phyloP scores from a whole-genome alignment of 306 rosid genomes.

The Castanea sativa region DNA sequence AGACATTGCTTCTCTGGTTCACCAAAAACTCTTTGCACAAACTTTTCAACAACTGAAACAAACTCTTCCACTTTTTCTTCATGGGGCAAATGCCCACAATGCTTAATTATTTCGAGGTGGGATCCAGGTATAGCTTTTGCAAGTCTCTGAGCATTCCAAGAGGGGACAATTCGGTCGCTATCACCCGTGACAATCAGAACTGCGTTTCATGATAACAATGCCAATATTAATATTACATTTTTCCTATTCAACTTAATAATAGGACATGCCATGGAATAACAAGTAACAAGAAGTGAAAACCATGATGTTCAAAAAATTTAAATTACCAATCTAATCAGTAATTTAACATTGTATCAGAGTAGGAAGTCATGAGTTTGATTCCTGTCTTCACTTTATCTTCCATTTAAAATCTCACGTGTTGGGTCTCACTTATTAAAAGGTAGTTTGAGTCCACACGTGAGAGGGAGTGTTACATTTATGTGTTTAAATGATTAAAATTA shows the following conservation, averaged over 20 bases:
- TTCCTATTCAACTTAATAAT: conserved; percentile 2
- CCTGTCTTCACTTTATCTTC: too few species aligned
- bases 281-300: neutral
- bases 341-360: too few species aligned
- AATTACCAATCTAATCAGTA: too few species aligned
- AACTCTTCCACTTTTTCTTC: conserved; percentile 89
- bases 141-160: conserved; percentile 90
- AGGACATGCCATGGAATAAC: too few species aligned
- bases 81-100: conserved; percentile 88
- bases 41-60: conserved; percentile 64
- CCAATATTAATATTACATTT: neutral
- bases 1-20: conserved; percentile 36
- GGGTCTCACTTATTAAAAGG: too few species aligned
- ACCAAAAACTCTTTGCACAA: conserved; percentile 45
- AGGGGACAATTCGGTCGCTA: conserved; percentile 69
- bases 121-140: conserved; percentile 79
- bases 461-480: too few species aligned
- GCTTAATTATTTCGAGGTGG: conserved; percentile 61
- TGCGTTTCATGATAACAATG: conserved; percentile 34
- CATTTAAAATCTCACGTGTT: too few species aligned
- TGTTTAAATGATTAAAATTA: too few species aligned
- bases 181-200: conserved; percentile 90
- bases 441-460: too few species aligned
- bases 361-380: too few species aligned
- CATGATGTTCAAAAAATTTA: too few species aligned